These are phyloP conservation scores for Epichloe amarillans DNA, from an alignment of 2,329 filamentous ascomycete genomes.

Conservation along the genomic window DNA sequence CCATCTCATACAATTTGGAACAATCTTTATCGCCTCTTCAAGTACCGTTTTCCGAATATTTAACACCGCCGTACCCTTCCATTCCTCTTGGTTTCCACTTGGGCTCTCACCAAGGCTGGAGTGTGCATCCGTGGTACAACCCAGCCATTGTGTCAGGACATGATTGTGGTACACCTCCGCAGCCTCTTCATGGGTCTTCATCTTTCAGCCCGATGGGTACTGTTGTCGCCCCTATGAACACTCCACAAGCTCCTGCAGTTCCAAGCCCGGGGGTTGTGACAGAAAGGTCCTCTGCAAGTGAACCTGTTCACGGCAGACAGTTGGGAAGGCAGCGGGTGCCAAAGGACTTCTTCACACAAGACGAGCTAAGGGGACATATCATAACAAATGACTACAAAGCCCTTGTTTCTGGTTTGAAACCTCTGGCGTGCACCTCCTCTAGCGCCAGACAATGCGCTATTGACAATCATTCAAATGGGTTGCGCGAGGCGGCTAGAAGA, in stretches of 20 bases:
- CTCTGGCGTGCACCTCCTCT: neutral
- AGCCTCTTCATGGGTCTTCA: neutral
- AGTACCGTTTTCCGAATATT: neutral
- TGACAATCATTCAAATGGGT: neutral
- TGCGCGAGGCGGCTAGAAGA: neutral
- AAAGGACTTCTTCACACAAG: neutral
- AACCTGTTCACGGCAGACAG: neutral
- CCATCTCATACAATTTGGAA: neutral
- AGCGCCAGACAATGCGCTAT: neutral
- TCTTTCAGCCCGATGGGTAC: neutral
- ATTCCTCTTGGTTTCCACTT: neutral
- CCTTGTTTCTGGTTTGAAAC: neutral
- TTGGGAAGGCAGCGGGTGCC: neutral
- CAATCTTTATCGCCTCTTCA: neutral
- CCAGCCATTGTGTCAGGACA: neutral
- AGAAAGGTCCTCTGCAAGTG: neutral
- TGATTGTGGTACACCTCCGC: conserved; percentile 3
- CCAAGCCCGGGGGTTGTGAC: neutral
- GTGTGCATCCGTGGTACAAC: conserved; percentile 4
- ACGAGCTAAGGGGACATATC: neutral
- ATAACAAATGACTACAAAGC: neutral
- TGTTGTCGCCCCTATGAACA: neutral
- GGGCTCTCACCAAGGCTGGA: conserved; percentile 1
- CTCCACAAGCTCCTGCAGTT: neutral
- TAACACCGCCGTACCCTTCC: neutral